phyloP scores from a whole-genome alignment of 805 yeast species.

The Pichia membranifaciens region DNA sequence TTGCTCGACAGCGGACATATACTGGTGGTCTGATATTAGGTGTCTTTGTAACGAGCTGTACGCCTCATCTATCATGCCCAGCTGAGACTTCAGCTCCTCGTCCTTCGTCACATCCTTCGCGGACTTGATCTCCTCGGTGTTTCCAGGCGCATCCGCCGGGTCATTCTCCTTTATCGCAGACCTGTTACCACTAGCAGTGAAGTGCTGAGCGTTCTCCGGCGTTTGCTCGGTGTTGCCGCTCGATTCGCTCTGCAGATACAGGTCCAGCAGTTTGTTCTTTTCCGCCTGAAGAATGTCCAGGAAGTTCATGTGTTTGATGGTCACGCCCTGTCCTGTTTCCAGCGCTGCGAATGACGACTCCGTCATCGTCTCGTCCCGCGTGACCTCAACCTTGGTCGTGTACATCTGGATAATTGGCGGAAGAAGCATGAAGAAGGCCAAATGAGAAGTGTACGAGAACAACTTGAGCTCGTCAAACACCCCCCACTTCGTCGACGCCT shows the following conservation, averaged over 20 bases:
- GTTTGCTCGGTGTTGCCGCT: neutral
- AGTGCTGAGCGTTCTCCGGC: neutral
- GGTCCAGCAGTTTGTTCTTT: constrained; percentile 2
- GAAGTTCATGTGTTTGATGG: constrained; percentile 1
- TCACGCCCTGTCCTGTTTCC: neutral
- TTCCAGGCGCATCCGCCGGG: no score
- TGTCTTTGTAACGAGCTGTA: constrained; percentile 2
- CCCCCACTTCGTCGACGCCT: constrained; percentile 18
- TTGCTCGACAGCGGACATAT: neutral
- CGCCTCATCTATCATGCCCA: neutral
- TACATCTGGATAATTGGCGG: constrained; percentile 26
- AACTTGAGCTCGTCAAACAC: constrained; percentile 26
- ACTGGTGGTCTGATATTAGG: neutral
- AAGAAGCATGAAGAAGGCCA: constrained; percentile 26
- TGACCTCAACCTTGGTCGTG: constrained; percentile 27
- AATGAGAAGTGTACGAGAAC: constrained; percentile 29
- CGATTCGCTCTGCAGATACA: neutral
- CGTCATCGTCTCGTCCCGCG: constrained; percentile 23
- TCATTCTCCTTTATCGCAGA: neutral
- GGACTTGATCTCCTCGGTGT: neutral
- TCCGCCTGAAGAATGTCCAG: constrained; percentile 4
- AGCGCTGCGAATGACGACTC: constrained; percentile 14
- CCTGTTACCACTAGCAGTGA: neutral
- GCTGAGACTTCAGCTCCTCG: neutral
- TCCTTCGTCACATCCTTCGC: neutral